These are phyloP conservation scores for Hirschfeldia incana DNA, from an alignment of 345 rosid genomes.

Conservation along the genomic window DNA sequence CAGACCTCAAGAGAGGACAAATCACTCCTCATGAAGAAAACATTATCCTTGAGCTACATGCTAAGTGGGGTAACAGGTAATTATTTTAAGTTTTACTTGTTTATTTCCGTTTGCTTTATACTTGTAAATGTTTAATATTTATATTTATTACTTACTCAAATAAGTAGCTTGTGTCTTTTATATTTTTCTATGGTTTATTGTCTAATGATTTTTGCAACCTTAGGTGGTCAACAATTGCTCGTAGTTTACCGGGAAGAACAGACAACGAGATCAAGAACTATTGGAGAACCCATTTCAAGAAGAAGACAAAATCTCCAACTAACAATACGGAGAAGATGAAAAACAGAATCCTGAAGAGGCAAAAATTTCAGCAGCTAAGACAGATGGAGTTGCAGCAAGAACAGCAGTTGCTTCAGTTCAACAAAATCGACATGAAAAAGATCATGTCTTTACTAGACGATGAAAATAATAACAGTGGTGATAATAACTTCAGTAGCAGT, in stretches of 20 bases:
- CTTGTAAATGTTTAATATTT: neutral
- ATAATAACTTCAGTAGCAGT: conserved; percentile 24
- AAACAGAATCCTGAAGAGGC: conserved; percentile 61
- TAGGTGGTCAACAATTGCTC: conserved; percentile 95
- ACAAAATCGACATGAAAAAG: conserved; percentile 66
- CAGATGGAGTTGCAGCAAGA: conserved; percentile 47
- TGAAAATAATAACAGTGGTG: conserved; percentile 31
- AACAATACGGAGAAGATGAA: conserved; percentile 52
- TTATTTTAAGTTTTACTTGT: neutral
- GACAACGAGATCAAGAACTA: conserved; percentile 92
- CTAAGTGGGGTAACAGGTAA: conserved; percentile 93
- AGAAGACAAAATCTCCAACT: conserved; percentile 56
- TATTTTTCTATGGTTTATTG: neutral
- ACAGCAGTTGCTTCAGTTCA: conserved; percentile 50
- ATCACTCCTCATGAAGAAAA: conserved; percentile 90
- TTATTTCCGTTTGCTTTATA: neutral
- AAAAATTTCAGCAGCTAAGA: conserved; percentile 70
- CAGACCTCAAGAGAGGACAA: conserved; percentile 90
- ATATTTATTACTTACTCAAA: neutral
- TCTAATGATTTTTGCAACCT: conserved; percentile 1
- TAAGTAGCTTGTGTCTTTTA: neutral
- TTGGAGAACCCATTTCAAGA: no score
- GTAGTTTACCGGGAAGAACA: conserved; percentile 92
- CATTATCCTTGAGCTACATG: conserved; percentile 82
- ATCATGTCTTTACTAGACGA: no score